A percentile compares a stretch with the other conserved stretches of the same genome.
Conservation (phyloP, 2,329 filamentous ascomycete species). For the Pyricularia pennisetigena region DNA sequence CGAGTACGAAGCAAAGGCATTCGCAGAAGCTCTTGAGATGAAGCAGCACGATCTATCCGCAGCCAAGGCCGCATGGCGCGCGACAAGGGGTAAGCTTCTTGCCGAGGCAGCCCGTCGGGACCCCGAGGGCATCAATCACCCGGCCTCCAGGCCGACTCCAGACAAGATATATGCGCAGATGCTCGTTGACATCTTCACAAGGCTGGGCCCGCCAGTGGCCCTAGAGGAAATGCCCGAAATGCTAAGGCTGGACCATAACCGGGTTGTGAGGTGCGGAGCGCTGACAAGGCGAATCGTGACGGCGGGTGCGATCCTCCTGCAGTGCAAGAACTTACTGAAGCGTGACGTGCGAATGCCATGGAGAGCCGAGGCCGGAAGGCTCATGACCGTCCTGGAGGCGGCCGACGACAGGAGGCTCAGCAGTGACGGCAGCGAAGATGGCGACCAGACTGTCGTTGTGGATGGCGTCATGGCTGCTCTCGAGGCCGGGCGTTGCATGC, state of each 20-base stretch:
- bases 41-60: slow-evolving; percentile 42
- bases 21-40: slow-evolving; percentile 53
- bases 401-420: slow-evolving; percentile 27
- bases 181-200: slow-evolving; percentile 66
- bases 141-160: slow-evolving; percentile 51
- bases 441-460: slow-evolving; percentile 17
- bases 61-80: slow-evolving; percentile 57
- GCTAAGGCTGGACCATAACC: slow-evolving; percentile 56
- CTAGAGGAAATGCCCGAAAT: slow-evolving; percentile 57
- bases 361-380: slow-evolving; percentile 64
- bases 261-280: slow-evolving; percentile 46
- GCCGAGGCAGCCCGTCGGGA: slow-evolving; percentile 60
- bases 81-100: slow-evolving; percentile 52
- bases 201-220: slow-evolving; percentile 40
- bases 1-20: slow-evolving; percentile 65
- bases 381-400: slow-evolving; percentile 56
- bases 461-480: slow-evolving; percentile 54
- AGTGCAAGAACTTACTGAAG: slow-evolving; percentile 76
- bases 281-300: slow-evolving; percentile 58
- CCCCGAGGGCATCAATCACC: slow-evolving; percentile 54
- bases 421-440: slow-evolving; percentile 31
- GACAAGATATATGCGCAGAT: slow-evolving; percentile 69
- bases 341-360: slow-evolving; percentile 69
- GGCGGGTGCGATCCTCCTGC: slow-evolving; percentile 63
- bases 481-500: slow-evolving; percentile 55